These are phyloP conservation scores for Fraxinus nigra DNA, from an alignment of 305 asterid genomes.

Conservation along the genomic window DNA sequence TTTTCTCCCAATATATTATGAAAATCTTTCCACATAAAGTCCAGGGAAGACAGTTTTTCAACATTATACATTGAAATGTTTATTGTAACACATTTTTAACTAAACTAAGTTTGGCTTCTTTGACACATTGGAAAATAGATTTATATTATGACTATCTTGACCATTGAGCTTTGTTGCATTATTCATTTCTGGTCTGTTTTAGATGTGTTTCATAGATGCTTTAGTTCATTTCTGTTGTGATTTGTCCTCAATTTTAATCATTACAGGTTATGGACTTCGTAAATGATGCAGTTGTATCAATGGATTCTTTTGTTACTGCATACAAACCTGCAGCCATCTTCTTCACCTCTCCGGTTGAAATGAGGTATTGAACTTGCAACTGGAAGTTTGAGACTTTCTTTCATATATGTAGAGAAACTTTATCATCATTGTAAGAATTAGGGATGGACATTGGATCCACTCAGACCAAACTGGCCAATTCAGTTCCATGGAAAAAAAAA, in stretches of 20 bases:
- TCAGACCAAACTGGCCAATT: neutral
- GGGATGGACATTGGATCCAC: neutral
- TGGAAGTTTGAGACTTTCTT: neutral
- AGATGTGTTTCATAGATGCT: slow-evolving; percentile 7
- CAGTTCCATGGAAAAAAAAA: neutral
- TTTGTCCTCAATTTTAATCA: slow-evolving; percentile 4
- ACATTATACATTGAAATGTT: neutral
- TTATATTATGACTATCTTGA: slow-evolving; percentile 13
- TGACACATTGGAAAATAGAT: slow-evolving; percentile 7
- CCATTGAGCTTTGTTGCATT: neutral
- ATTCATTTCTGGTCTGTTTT: slow-evolving; percentile 14
- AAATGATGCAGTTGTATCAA: slow-evolving; percentile 82
- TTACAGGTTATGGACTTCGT: slow-evolving; percentile 94
- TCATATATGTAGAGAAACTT: neutral
- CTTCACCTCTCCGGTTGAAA: slow-evolving; percentile 71
- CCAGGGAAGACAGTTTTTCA: slow-evolving; percentile 1
- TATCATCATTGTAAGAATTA: neutral
- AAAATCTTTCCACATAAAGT: neutral
- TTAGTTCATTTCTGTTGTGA: neutral
- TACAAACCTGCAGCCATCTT: slow-evolving; percentile 71
- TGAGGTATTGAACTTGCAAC: slow-evolving; percentile 47
- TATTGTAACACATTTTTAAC: neutral
- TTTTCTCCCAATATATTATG: neutral
- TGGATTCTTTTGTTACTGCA: slow-evolving; percentile 81
- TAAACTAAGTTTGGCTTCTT: neutral